A percentile compares a stretch with the other conserved stretches of the same genome.
phyloP scores from a whole-genome alignment of 257 asterid genomes.

The Solanum medicagineum region DNA sequence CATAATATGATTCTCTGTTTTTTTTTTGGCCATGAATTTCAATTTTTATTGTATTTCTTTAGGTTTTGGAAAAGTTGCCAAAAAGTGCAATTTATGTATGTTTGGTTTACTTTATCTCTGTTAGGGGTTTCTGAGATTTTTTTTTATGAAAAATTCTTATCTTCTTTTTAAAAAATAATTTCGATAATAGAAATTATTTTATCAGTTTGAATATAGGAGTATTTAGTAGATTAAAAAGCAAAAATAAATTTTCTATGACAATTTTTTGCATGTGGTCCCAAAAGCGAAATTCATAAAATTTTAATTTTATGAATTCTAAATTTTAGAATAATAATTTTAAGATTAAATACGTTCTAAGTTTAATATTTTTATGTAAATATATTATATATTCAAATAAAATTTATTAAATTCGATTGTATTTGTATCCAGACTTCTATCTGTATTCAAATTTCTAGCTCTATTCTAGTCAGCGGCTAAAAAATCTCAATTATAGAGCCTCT shows the following conservation, averaged over 20 bases:
- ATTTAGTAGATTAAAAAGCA: background rate
- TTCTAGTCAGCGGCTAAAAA: background rate
- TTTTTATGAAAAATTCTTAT: too few species aligned
- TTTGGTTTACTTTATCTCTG: too few species aligned
- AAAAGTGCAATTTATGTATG: too few species aligned
- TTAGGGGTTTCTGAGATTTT: too few species aligned
- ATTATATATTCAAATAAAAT: background rate
- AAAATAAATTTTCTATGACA: background rate
- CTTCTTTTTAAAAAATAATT: background rate
- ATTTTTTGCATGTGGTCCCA: background rate
- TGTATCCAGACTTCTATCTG: too few species aligned
- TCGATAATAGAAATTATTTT: background rate
- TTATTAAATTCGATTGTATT: background rate
- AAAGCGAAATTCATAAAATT: too few species aligned
- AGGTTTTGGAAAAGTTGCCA: too few species aligned
- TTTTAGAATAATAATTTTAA: background rate
- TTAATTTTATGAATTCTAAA: background rate
- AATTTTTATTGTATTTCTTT: background rate
- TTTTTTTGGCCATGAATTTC: background rate
- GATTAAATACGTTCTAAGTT: too few species aligned
- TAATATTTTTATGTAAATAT: too few species aligned
- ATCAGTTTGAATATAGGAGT: background rate
- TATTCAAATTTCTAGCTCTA: background rate
- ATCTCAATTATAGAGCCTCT: background rate
- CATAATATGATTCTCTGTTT: background rate